Conservation (phyloP, 257 asterid genomes). For the Paulownia fortunei region DNA sequence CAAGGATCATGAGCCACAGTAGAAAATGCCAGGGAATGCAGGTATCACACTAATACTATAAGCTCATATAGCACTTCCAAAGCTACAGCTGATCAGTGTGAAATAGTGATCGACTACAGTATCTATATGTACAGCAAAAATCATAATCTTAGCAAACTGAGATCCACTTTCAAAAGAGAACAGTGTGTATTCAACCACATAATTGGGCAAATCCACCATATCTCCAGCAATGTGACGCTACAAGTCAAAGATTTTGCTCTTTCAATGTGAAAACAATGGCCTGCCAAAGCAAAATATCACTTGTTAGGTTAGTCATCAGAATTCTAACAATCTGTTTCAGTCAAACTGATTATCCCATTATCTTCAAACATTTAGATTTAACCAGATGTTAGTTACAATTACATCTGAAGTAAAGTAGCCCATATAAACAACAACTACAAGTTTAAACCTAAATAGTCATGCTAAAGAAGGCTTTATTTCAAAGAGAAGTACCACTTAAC, state of each 20-base stretch:
- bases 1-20: not conserved
- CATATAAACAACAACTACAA: not conserved
- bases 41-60: not conserved
- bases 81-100: not conserved
- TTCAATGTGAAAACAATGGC: not conserved
- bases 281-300: conserved; percentile 10
- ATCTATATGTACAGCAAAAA: conserved; percentile 4
- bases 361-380: not conserved
- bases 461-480: not conserved
- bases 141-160: not conserved
- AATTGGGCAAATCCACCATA: not conserved
- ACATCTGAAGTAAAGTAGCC: not conserved
- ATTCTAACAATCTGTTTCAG: not conserved
- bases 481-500: not conserved
- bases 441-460: not conserved
- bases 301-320: not conserved
- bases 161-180: not conserved
- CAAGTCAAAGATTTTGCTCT: not conserved
- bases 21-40: not conserved
- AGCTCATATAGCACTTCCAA: not conserved
- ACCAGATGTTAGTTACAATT: not conserved
- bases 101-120: not conserved
- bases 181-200: not conserved
- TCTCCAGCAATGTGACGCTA: conserved; percentile 20
- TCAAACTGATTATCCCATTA: not conserved